Base-by-base conservation (phyloP, 495 filamentous ascomycete genomes). In the Penicillium subrubescens region DNA sequence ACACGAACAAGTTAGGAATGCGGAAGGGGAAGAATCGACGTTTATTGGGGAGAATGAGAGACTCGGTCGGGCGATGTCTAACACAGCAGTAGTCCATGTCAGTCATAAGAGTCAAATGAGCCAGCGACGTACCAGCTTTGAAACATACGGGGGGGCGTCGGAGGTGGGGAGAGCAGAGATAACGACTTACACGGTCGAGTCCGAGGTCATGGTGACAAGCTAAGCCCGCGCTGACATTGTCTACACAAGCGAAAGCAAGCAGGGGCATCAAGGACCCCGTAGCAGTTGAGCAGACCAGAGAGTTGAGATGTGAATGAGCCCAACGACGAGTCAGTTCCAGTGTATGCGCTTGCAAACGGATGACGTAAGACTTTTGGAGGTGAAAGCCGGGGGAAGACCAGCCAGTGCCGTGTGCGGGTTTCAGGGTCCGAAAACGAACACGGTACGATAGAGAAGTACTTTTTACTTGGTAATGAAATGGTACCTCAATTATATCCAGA, bases 11-110 rank as follows among this genome's bases (percentile, higher is more conserved):
- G 68, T 88, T 86, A 37, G 88, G 89, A 56, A 97, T 93, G 53
- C 81, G 84, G 67, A 88, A 84, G 15, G 90, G 88, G 73, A 91
- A 93, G 72, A 92, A 93, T 64, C 85, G 86, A 66, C 89, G 87
- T 63, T 90, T 90, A 23, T 83, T 83, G 50, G 85, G 79, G 48
- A 89, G 82, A 57, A 88, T 80, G 59, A 90, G 77, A 60, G 84
- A 80, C 66, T 87, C 80, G 37, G 86, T 88, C 65, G 86, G 82
- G 60, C 78, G 81, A 73, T 82, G 81, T 69, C 87, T 88, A 69
- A 64, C 53, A 62, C 53, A 62, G 58, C 21, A 39, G 57, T 25
- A 39, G 57, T 25, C 35, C 44, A 23, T 23, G 21, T 48, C 44
- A 48, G 44, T 23, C 44, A 35, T n/a, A 64, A 56, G 59, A 69